A percentile compares a stretch with the other conserved stretches of the same genome.
These are phyloP conservation scores for Backusella morwellensis DNA, from an alignment of 192 early-diverging fungal genomes.

Conservation along the genomic window DNA sequence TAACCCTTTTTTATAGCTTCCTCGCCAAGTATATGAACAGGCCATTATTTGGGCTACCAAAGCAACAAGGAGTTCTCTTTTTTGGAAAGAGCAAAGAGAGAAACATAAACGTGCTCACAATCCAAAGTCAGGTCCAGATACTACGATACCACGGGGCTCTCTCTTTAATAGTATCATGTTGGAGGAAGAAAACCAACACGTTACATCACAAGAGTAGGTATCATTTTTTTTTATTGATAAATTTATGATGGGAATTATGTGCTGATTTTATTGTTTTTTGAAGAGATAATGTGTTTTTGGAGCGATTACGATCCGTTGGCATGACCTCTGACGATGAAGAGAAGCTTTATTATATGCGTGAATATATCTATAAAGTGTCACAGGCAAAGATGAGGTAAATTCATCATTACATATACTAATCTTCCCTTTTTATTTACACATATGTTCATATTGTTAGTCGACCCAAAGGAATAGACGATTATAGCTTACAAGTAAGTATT, in stretches of 20 bases:
- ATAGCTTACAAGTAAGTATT: slow-evolving; percentile 20
- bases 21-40: slow-evolving; percentile 59
- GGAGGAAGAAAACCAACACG: slow-evolving; percentile 21
- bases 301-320: slow-evolving; percentile 60
- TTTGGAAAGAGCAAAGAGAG: slow-evolving; percentile 52
- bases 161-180: slow-evolving; percentile 27
- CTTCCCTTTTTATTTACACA: not conserved
- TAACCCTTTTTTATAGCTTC: slow-evolving; percentile 33
- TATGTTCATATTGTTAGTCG: slow-evolving; percentile 1
- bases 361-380: slow-evolving; percentile 76
- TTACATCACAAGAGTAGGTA: slow-evolving; percentile 50
- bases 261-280: not conserved
- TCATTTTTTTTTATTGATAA: not conserved
- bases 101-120: slow-evolving; percentile 15
- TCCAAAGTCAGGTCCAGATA: slow-evolving; percentile 11
- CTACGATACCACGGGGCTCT: slow-evolving; percentile 17
- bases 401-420: not conserved
- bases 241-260: not conserved
- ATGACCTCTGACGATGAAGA: slow-evolving; percentile 77
- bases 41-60: slow-evolving; percentile 54
- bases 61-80: slow-evolving; percentile 40
- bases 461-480: slow-evolving; percentile 25
- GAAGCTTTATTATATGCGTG: slow-evolving; percentile 68
- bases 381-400: slow-evolving; percentile 43
- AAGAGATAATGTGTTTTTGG: slow-evolving; percentile 51